phyloP scores from a whole-genome alignment of 129 eudicot species.

The Pittosporum tobira region DNA sequence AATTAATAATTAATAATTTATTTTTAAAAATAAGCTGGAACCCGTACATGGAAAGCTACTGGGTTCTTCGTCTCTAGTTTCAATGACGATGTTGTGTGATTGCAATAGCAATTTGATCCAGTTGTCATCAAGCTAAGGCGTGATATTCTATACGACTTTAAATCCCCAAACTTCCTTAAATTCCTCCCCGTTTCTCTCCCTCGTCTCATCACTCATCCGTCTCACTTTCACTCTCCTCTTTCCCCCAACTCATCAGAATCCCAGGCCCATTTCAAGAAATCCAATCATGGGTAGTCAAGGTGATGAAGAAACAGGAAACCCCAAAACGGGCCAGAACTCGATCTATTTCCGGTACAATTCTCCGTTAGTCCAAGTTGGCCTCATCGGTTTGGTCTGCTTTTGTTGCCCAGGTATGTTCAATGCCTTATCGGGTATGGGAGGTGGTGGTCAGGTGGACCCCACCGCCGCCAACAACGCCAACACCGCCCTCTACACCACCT shows the following conservation, averaged over 20 bases:
- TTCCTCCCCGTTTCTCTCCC: too few relatives aligned
- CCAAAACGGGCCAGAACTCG: not conserved
- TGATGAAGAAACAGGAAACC: slow-evolving; percentile 28
- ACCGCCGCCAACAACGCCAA: slow-evolving; percentile 86
- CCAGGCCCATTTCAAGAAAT: too few relatives aligned
- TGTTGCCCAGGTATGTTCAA: slow-evolving; percentile 98
- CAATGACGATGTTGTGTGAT: too few relatives aligned
- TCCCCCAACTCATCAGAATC: not conserved
- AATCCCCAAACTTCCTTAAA: too few relatives aligned
- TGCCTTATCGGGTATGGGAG: slow-evolving; percentile 97
- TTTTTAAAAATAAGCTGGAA: too few relatives aligned
- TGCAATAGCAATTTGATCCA: too few relatives aligned
- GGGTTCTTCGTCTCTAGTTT: too few relatives aligned
- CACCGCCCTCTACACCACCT: slow-evolving; percentile 94
- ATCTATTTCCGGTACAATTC: slow-evolving; percentile 66
- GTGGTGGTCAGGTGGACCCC: slow-evolving; percentile 90
- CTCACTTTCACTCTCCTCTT: not conserved
- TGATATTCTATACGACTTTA: too few relatives aligned
- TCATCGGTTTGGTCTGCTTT: slow-evolving; percentile 84
- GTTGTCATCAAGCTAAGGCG: too few relatives aligned
- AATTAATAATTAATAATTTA: too few relatives aligned
- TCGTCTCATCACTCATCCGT: too few relatives aligned
- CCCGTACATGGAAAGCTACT: too few relatives aligned
- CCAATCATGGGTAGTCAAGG: slow-evolving; percentile 28
- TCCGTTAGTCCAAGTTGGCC: slow-evolving; percentile 63